phyloP scores from a whole-genome alignment of 2,329 filamentous ascomycete genomes.

The Aspergillus pseudotamarii region DNA sequence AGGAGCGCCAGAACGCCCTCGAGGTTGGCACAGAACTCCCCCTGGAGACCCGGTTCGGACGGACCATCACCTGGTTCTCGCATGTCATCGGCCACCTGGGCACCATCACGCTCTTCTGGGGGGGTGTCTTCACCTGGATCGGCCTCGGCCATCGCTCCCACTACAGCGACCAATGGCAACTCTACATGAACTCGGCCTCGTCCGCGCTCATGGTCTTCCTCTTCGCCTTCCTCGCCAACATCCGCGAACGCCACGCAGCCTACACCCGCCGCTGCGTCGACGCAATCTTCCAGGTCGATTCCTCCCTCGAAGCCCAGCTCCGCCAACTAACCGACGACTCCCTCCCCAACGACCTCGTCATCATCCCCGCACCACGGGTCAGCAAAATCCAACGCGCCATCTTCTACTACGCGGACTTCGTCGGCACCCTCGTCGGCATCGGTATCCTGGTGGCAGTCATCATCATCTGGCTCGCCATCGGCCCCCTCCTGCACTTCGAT shows the following conservation, averaged over 20 bases:
- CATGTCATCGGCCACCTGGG: constrained; percentile 5
- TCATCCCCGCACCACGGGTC: constrained; percentile 28
- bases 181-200: constrained; percentile 42
- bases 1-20: background rate
- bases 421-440: constrained; percentile 46
- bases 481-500: constrained; percentile 41
- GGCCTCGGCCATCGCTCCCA: background rate
- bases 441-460: constrained; percentile 40
- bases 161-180: constrained; percentile 9
- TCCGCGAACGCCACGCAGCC: constrained; percentile 23
- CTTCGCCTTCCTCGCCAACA: constrained; percentile 27
- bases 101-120: constrained; percentile 3
- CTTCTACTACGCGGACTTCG: constrained; percentile 40
- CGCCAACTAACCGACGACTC: background rate
- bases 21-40: constrained; percentile 31
- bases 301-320: constrained; percentile 13
- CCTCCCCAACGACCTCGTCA: background rate
- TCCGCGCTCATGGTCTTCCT: constrained; percentile 48
- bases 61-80: background rate
- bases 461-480: constrained; percentile 44
- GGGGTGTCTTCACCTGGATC: constrained; percentile 7
- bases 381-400: constrained; percentile 39
- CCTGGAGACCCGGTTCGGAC: constrained; percentile 21
- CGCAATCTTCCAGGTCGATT: constrained; percentile 22
- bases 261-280: constrained; percentile 19